Evolutionary conservation across 257 asterid species (phyloP).

Genomic region (Solanum sejunctum): DNA sequence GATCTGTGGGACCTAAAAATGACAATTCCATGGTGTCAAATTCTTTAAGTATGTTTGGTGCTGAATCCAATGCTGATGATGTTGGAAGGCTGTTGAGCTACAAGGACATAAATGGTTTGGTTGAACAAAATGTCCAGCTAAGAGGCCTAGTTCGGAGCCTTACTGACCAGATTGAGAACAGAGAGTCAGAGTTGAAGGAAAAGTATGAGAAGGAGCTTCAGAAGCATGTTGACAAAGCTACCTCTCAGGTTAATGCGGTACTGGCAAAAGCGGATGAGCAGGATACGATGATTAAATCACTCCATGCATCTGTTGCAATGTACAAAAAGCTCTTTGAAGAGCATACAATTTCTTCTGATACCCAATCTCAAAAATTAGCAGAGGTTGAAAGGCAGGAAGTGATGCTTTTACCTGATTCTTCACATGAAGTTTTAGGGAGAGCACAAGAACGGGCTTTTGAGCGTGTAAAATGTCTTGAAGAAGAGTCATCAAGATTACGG

Average conservation of each 20-base stretch:
- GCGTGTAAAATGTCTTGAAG: slow-evolving; percentile 63
- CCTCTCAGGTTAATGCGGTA: slow-evolving; percentile 55
- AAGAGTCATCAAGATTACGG: slow-evolving; percentile 50
- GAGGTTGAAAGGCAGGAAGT: slow-evolving; percentile 41
- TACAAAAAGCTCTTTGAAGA: slow-evolving; percentile 80
- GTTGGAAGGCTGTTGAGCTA: slow-evolving; percentile 53
- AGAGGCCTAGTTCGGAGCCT: slow-evolving; percentile 62
- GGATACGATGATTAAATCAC: slow-evolving; percentile 77
- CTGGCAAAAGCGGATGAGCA: slow-evolving; percentile 80
- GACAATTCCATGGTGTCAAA: slow-evolving; percentile 16
- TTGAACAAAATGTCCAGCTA: slow-evolving; percentile 76
- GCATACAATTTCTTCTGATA: slow-evolving; percentile 33
- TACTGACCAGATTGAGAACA: slow-evolving; percentile 58
- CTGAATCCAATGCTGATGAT: slow-evolving; percentile 25
- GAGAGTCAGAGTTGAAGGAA: slow-evolving; percentile 65
- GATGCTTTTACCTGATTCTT: slow-evolving; percentile 21
- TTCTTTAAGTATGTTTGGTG: slow-evolving; percentile 12
- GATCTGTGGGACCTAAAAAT: slow-evolving; percentile 30
- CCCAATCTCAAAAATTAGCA: slow-evolving; percentile 35
- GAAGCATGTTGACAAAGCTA: slow-evolving; percentile 43
- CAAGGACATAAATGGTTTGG: slow-evolving; percentile 83
- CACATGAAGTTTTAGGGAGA: slow-evolving; percentile 42
- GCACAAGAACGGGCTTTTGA: slow-evolving; percentile 37
- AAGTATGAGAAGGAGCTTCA: slow-evolving; percentile 64
- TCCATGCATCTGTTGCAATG: slow-evolving; percentile 88